phyloP scores from a whole-genome alignment of 2,329 filamentous ascomycete species.

The Ophiostoma tasmaniense region DNA sequence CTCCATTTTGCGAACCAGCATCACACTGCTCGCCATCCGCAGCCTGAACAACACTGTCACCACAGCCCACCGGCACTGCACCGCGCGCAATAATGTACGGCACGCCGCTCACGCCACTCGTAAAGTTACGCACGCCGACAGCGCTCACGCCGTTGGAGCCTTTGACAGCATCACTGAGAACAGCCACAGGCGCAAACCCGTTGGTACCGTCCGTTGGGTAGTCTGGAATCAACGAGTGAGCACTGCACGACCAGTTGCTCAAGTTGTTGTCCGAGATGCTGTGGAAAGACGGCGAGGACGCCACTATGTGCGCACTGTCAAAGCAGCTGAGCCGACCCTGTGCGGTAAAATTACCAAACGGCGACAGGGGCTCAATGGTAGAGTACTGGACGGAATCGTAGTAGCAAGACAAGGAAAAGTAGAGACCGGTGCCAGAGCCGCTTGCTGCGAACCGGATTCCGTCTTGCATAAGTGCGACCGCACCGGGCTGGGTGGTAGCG shows the following conservation, averaged over 20 bases:
- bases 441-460: conserved; percentile 25
- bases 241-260: conserved; percentile 35
- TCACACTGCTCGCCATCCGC: conserved; percentile 33
- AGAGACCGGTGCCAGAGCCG: conserved; percentile 23
- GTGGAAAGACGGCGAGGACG: conserved; percentile 25
- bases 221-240: conserved; percentile 34
- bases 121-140: conserved; percentile 28
- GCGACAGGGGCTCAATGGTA: conserved; percentile 24
- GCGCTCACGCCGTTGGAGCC: conserved; percentile 23
- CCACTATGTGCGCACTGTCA: conserved; percentile 34
- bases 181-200: conserved; percentile 33
- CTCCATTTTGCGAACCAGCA: conserved; percentile 28
- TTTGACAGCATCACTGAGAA: conserved; percentile 27
- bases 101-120: conserved; percentile 30
- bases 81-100: conserved; percentile 37
- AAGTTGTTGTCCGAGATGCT: conserved; percentile 31
- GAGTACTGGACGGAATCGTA: conserved; percentile 26
- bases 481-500: conserved; percentile 24
- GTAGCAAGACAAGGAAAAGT: conserved; percentile 36
- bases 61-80: conserved; percentile 33
- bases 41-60: conserved; percentile 29
- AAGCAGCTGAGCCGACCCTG: conserved; percentile 33
- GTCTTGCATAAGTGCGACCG: conserved; percentile 32
- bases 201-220: conserved; percentile 30
- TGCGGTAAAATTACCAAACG: conserved; percentile 33